Conservation (phyloP, 2,329 filamentous ascomycete species). For the Pezicula neosporulosa region DNA sequence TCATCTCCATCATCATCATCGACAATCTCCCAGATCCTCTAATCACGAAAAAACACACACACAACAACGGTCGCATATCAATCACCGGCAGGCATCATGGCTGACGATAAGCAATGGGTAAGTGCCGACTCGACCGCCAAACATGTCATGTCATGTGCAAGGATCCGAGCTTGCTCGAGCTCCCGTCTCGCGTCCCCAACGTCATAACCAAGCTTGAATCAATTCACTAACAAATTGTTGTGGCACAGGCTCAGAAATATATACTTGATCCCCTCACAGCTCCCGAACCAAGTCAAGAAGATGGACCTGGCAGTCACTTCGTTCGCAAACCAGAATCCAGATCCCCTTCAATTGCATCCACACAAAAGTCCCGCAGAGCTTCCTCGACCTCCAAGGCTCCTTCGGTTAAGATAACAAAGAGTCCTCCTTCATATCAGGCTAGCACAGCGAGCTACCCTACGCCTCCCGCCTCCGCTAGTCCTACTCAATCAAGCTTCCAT, state of each 20-base stretch:
- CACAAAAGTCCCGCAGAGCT: slow-evolving; percentile 13
- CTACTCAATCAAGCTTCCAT: slow-evolving; percentile 43
- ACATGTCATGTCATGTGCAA: slow-evolving; percentile 2
- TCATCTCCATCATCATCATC: not conserved
- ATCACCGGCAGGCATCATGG: slow-evolving; percentile 13
- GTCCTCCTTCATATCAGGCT: not conserved
- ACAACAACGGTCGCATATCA: not conserved
- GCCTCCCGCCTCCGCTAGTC: slow-evolving; percentile 52
- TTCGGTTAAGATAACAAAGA: slow-evolving; percentile 23
- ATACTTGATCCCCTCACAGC: slow-evolving; percentile 67
- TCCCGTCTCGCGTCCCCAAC: not conserved
- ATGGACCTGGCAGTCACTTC: slow-evolving; percentile 55
- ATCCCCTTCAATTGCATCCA: slow-evolving; percentile 38
- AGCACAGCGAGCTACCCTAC: slow-evolving; percentile 32
- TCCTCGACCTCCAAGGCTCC: slow-evolving; percentile 9
- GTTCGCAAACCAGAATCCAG: slow-evolving; percentile 1
- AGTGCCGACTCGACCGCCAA: slow-evolving; percentile 15
- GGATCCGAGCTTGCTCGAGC: slow-evolving; percentile 9
- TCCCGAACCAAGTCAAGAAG: slow-evolving; percentile 65
- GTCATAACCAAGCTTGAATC: slow-evolving; percentile 2
- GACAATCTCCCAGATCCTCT: not conserved
- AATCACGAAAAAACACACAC: not conserved
- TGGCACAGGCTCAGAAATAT: slow-evolving; percentile 56
- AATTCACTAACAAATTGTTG: not conserved
- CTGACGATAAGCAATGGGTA: slow-evolving; percentile 48